Conservation (phyloP, 768 basidiomycete genomes). For the Leccinellum luteum region DNA sequence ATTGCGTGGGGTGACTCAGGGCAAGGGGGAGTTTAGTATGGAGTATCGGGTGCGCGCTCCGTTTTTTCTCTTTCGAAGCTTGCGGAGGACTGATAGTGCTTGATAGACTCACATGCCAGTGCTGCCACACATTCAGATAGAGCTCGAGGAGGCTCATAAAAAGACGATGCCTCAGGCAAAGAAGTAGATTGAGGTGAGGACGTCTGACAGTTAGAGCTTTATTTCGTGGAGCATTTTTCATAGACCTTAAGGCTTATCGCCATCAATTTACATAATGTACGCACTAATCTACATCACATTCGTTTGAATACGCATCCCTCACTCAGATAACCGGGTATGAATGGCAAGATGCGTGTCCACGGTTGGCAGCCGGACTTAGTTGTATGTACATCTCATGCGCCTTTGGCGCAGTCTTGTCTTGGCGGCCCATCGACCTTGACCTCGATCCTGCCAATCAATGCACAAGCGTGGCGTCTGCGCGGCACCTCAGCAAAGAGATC, state of each 20-base stretch:
- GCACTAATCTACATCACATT: constrained; percentile 9
- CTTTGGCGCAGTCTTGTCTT: background rate
- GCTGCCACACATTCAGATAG: constrained; percentile 80
- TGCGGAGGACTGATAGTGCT: background rate
- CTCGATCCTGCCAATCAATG: background rate
- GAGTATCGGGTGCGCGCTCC: constrained; percentile 61
- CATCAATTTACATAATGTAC: constrained; percentile 10
- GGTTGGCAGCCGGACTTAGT: too few species aligned
- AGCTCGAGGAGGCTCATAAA: constrained; percentile 82
- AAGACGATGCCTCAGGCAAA: constrained; percentile 70
- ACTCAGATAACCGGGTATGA: background rate
- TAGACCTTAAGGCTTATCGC: background rate
- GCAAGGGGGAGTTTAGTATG: constrained; percentile 89
- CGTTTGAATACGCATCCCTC: constrained; percentile 2
- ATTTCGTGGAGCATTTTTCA: constrained; percentile 1
- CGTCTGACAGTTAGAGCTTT: constrained; percentile 14
- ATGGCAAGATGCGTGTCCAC: too few species aligned
- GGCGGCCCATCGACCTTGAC: background rate
- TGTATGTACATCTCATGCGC: background rate
- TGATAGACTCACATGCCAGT: constrained; percentile 76
- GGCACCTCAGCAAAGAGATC: background rate
- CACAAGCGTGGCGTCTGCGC: background rate
- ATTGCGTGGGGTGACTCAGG: constrained; percentile 91
- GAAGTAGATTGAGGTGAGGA: constrained; percentile 48
- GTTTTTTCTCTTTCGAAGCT: background rate